Evolutionary conservation across 2,329 filamentous ascomycete genomes (phyloP).

Genomic region (Calonectria honghensis): DNA sequence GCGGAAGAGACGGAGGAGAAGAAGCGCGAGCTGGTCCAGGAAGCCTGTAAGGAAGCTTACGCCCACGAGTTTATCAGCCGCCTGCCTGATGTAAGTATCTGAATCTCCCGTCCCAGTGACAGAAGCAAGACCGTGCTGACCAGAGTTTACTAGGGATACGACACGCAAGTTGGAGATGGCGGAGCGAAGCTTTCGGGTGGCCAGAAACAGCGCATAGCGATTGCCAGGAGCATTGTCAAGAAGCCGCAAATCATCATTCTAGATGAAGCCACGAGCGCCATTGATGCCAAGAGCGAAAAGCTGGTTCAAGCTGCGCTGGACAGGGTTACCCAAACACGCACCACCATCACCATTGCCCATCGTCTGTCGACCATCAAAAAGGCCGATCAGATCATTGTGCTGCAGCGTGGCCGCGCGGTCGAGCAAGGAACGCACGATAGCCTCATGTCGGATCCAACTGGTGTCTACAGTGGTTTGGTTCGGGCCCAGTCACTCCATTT

Average conservation of each 20-base stretch:
- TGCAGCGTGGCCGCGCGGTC: constrained; percentile 75
- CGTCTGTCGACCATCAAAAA: constrained; percentile 75
- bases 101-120: too few species aligned
- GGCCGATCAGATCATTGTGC: constrained; percentile 80
- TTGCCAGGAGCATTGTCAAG: constrained; percentile 72
- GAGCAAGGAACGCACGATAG: constrained; percentile 78
- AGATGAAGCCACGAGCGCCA: constrained; percentile 79
- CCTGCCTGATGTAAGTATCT: constrained; percentile 59
- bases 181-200: constrained; percentile 75
- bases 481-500: constrained; percentile 47
- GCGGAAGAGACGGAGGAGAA: constrained; percentile 61
- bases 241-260: constrained; percentile 77
- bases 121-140: neutral
- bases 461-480: constrained; percentile 52
- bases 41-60: constrained; percentile 71
- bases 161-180: constrained; percentile 71
- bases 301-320: constrained; percentile 67
- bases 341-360: constrained; percentile 80
- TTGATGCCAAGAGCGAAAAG: constrained; percentile 62
- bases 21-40: constrained; percentile 64
- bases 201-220: constrained; percentile 73
- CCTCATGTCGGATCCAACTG: constrained; percentile 69
- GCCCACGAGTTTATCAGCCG: constrained; percentile 72
- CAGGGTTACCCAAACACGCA: constrained; percentile 65
- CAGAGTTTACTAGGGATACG: constrained; percentile 62